Conservation (phyloP, 2,329 filamentous ascomycete genomes). For the Colletotrichum sp. region DNA sequence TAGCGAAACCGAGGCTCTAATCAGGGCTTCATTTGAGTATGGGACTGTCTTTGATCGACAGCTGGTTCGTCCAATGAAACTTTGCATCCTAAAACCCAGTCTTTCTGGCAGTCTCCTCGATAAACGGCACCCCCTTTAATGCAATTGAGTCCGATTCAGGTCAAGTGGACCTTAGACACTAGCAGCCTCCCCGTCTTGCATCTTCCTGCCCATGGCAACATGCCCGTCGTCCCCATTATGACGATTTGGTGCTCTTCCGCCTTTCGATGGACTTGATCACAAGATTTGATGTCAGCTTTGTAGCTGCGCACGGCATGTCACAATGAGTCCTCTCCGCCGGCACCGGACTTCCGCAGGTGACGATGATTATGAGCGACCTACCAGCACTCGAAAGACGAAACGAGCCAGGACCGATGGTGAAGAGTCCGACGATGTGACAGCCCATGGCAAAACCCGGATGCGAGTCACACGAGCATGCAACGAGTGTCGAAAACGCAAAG, state of each 20-base stretch:
- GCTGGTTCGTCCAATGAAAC: neutral
- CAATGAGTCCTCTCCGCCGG: neutral
- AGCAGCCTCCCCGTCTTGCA: neutral
- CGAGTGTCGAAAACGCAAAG: conserved; percentile 4
- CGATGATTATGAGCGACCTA: neutral
- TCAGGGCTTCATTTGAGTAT: neutral
- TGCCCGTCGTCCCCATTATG: neutral
- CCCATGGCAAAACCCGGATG: neutral
- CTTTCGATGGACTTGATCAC: neutral
- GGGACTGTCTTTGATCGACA: neutral
- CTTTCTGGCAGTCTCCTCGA: neutral
- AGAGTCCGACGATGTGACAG: neutral
- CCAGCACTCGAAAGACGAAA: neutral
- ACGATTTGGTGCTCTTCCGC: neutral
- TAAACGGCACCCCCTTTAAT: neutral
- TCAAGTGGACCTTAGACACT: neutral
- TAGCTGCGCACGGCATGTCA: neutral
- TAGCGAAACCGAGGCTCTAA: neutral
- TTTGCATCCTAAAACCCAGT: neutral
- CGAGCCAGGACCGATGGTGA: neutral
- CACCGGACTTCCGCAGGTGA: neutral
- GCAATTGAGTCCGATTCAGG: neutral
- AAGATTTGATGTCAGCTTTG: neutral
- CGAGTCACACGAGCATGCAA: conserved; percentile 4
- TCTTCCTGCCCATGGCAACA: neutral